Conservation (phyloP, 1,139 yeast genomes). For the Yamadazyma spencermartinsiae region DNA sequence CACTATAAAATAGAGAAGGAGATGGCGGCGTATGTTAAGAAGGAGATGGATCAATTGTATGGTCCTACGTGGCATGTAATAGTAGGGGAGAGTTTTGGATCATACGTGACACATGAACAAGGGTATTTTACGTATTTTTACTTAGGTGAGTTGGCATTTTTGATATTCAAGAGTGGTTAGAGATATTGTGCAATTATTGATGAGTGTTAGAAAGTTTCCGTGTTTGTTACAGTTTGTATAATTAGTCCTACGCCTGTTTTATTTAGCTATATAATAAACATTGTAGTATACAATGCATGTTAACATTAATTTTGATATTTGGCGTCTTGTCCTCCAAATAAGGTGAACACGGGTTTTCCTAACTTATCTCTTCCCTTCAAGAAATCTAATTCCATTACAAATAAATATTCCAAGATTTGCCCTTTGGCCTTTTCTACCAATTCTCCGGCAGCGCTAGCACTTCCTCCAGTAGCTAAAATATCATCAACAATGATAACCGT, state of each 20-base stretch:
- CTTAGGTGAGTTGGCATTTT: slow-evolving; percentile 75
- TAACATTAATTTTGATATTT: slow-evolving; percentile 18
- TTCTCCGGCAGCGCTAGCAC: slow-evolving; percentile 92
- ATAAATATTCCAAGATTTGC: slow-evolving; percentile 74
- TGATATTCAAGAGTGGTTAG: slow-evolving; percentile 74
- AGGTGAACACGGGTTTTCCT: slow-evolving; percentile 81
- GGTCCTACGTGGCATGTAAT: slow-evolving; percentile 96
- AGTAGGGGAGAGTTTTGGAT: slow-evolving; percentile 91
- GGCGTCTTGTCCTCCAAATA: slow-evolving; percentile 80
- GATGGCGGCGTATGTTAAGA: slow-evolving; percentile 78
- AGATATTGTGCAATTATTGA: not conserved
- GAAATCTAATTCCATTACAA: slow-evolving; percentile 93
- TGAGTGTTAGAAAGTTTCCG: too few relatives aligned
- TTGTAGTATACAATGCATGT: too few relatives aligned
- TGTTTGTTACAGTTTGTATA: too few relatives aligned
- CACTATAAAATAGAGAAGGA: slow-evolving; percentile 61
- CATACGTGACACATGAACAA: slow-evolving; percentile 87
- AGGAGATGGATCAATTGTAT: slow-evolving; percentile 57
- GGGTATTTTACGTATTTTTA: slow-evolving; percentile 86
- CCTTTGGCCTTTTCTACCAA: slow-evolving; percentile 67
- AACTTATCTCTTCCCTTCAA: slow-evolving; percentile 90
- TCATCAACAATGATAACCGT: slow-evolving; percentile 89
- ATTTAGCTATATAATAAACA: not conserved
- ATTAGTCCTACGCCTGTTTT: not conserved
- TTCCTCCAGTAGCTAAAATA: slow-evolving; percentile 97